Evolutionary conservation across 768 basidiomycete species (phyloP), one percentile per base, ranked within the genome.

Genomic region (Auricularia sp.): DNA sequence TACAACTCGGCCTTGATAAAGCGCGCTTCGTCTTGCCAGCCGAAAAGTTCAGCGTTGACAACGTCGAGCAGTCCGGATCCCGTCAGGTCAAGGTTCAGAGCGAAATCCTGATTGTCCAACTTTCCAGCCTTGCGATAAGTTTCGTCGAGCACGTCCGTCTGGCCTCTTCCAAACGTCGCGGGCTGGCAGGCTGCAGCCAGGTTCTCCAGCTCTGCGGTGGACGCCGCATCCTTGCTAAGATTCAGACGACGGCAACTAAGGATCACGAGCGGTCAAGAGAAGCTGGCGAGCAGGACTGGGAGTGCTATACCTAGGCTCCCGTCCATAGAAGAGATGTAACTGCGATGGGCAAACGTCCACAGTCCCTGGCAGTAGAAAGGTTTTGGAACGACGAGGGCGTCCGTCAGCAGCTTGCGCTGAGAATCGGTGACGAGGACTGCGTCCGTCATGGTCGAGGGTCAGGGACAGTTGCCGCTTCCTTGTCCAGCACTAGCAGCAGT

Each of bases 1-100:
- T 80, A 80, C 6, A 80, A 66, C 66, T 81, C 78, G 0, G 71
- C 68, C 10, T 54, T 66, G 35, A 80, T 69, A 7, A 14, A 16
- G 47, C 47, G 47, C 11, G 47, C 6, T 5, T 51, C 18, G 16
- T 16, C 47, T 18, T 51, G 11, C 47, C 47, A 51, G 14, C 59
- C 59, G 59, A 61, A 61, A 14, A 61, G 59, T 18, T 10, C 14
- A 14, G 10, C 33, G 33, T 35, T 18, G 33, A 39, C 59, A 2
- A 7, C 18, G 24, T 35, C 37, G 33, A 61, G 59, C 59, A 61
- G 18, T 24, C 37, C 70, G 14, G 59, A 54, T 0, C 11, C 14
- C 16, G 39, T 58, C 5, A 63, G 59, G 64, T 69, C 54, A 54
- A 73, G 65, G 7, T 63, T 65, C 11, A 62, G 39, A 14, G 68